Base-by-base conservation (phyloP, 2,329 filamentous ascomycete genomes). In the Claviceps sp. region DNA sequence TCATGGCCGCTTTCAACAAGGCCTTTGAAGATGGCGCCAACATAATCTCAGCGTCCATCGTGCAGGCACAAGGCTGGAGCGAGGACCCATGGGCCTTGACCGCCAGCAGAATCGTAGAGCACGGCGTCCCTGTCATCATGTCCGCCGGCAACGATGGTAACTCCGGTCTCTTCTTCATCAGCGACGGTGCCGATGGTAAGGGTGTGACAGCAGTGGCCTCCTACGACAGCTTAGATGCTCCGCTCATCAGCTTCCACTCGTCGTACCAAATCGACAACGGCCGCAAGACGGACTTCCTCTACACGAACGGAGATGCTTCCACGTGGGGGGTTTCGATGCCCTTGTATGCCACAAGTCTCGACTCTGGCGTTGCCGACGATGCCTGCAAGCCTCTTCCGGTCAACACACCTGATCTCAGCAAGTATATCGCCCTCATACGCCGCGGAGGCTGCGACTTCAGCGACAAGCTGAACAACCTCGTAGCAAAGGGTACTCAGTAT, bases 401-500 rank as follows among this genome's bases (percentile, higher is more conserved):
- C 20, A 66, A 68, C 51, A 75, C 72, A 1, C 74, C 76, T 3
- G 71, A 79, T 58, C 68, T 82, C 20, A 72, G 72, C 14, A 65
- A 67, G 22, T 67, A 73, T 51, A 71, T 82, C 48, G 76, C 78
- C 3, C 70, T 82, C 4, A 66, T 81, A 48, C 74, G 74, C 40
- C 71, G 75, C 36, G 48, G 47, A 11, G 29, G n/a, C 1, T 54
- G 53, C 8, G 0, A 1, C 4, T 37, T 38, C 11, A 14, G 11
- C 5, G 1, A 44, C 3, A 47, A 50, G 34, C 36, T 14, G 11
- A n/a, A 11, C 2, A 50, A 54, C 50, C 3, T 50, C 16, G 29
- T 17, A 3, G 39, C 46, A 5, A 70, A 70, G 45, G 80, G 80
- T 8, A 80, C 78, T 49, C 73, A 75, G 59, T 81, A 82, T 56